These are phyloP conservation scores for Aspergillus ellipticus DNA, from an alignment of 495 filamentous ascomycete genomes.

Conservation along the genomic window DNA sequence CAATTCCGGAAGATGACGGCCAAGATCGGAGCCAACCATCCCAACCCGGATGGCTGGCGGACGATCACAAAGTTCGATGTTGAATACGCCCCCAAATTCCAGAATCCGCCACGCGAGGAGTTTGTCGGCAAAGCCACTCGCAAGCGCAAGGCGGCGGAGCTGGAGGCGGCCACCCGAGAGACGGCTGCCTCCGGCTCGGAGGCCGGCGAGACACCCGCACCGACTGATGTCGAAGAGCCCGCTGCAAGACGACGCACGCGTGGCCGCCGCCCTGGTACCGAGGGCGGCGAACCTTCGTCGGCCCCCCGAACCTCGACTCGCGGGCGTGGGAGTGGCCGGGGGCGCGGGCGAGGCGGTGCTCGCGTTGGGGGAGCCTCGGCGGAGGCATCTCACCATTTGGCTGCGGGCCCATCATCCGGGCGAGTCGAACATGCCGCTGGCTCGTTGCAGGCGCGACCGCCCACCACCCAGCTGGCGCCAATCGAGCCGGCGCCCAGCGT, in stretches of 20 bases:
- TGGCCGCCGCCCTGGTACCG: constrained; percentile 25
- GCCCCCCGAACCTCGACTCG: constrained; percentile 31
- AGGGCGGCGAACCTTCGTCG: constrained; percentile 14
- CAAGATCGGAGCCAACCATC: constrained; percentile 30
- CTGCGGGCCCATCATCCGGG: constrained; percentile 5
- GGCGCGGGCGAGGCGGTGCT: constrained; percentile 49
- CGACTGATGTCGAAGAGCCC: constrained; percentile 30
- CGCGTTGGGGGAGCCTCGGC: constrained; percentile 21
- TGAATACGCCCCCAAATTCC: constrained; percentile 34
- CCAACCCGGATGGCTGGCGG: constrained; percentile 40
- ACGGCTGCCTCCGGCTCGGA: constrained; percentile 18
- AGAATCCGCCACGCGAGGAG: constrained; percentile 50
- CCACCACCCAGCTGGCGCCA: constrained; percentile 16
- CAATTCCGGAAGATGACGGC: constrained; percentile 37
- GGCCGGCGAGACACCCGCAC: constrained; percentile 23
- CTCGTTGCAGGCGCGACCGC: constrained; percentile 14
- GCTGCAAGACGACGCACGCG: constrained; percentile 36
- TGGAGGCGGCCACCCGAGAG: constrained; percentile 29
- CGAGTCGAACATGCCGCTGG: constrained; percentile 1
- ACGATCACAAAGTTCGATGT: constrained; percentile 29
- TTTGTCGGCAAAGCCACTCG: constrained; percentile 48
- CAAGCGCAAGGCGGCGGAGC: constrained; percentile 43
- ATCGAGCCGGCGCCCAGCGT: constrained; percentile 23
- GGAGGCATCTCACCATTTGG: constrained; percentile 17
- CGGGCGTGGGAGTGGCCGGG: constrained; percentile 49